Percentiles rank a stretch among this genome's conserved stretches.
Evolutionary conservation across 2,329 filamentous ascomycete genomes (phyloP).

Genomic region (Monosporascus sp.): DNA sequence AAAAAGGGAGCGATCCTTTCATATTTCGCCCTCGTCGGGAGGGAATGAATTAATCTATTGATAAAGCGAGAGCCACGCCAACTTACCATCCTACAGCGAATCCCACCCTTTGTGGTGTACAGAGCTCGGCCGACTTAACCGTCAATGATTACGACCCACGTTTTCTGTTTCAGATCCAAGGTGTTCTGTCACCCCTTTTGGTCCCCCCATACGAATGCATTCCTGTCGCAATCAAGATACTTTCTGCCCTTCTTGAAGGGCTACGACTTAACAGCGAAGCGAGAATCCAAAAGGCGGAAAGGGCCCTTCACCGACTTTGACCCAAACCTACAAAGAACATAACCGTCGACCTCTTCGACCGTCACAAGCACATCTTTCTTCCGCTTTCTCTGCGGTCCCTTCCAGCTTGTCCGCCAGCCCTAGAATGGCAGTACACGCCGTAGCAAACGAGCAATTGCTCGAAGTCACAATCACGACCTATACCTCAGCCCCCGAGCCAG

Average conservation of each 20-base stretch:
- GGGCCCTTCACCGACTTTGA: too few species aligned
- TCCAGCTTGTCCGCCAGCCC: background rate
- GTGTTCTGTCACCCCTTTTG: background rate
- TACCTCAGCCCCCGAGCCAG: constrained; percentile 24
- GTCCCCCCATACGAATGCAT: background rate
- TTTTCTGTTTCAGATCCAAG: background rate
- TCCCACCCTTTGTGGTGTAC: background rate
- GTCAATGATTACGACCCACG: background rate
- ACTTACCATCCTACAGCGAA: background rate
- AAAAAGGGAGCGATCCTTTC: background rate
- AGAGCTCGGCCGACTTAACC: background rate
- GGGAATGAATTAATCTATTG: background rate
- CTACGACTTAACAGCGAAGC: background rate
- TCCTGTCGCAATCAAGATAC: background rate
- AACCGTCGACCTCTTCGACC: background rate
- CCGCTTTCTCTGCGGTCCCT: background rate
- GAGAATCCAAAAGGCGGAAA: too few species aligned
- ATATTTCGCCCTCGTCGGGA: background rate
- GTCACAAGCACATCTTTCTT: background rate
- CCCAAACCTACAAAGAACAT: background rate
- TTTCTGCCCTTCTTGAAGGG: background rate
- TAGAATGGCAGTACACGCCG: constrained; percentile 16
- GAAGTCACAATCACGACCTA: constrained; percentile 19
- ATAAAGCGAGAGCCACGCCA: background rate
- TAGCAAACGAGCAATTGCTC: constrained; percentile 15